Percentiles rank a stretch among this genome's conserved stretches.
Conservation (phyloP, 495 filamentous ascomycete species). For the Lasiosphaeriaceae sp. region DNA sequence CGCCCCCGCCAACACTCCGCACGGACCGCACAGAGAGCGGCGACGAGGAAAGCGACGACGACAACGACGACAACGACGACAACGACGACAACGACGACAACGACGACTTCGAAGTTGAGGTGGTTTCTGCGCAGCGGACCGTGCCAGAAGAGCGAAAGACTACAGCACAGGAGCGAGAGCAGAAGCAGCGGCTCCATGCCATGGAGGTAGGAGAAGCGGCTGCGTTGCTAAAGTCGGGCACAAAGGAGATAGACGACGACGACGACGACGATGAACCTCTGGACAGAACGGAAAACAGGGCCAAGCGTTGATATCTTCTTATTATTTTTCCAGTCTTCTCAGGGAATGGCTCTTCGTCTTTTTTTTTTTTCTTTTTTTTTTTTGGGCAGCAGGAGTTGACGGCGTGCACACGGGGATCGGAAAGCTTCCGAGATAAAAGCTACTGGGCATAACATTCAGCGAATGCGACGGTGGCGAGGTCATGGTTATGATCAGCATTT, state of each 20-base stretch:
- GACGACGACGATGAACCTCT: slow-evolving; percentile 28
- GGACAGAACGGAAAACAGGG: slow-evolving; percentile 5
- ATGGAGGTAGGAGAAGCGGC: slow-evolving; percentile 55
- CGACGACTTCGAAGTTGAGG: slow-evolving; percentile 50
- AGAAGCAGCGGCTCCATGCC: slow-evolving; percentile 49
- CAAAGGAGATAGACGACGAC: slow-evolving; percentile 29
- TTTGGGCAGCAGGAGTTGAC: neutral
- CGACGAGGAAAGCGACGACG: slow-evolving; percentile 48
- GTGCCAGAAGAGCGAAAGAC: slow-evolving; percentile 14
- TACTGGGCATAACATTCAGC: neutral
- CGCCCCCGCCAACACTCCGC: slow-evolving; percentile 9
- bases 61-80: slow-evolving; percentile 47
- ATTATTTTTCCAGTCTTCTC: neutral
- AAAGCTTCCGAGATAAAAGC: neutral
- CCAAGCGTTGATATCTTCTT: neutral
- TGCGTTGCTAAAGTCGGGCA: slow-evolving; percentile 38
- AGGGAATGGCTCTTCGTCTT: neutral
- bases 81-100: slow-evolving; percentile 50
- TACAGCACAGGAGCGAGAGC: slow-evolving; percentile 27
- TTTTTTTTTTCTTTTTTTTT: too few relatives aligned
- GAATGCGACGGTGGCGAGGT: neutral
- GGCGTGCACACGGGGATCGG: neutral
- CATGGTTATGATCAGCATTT: neutral
- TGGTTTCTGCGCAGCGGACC: slow-evolving; percentile 33
- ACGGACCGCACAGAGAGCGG: slow-evolving; percentile 39